Conservation (phyloP, 2,329 filamentous ascomycete species). For the Phoma herbarum region DNA sequence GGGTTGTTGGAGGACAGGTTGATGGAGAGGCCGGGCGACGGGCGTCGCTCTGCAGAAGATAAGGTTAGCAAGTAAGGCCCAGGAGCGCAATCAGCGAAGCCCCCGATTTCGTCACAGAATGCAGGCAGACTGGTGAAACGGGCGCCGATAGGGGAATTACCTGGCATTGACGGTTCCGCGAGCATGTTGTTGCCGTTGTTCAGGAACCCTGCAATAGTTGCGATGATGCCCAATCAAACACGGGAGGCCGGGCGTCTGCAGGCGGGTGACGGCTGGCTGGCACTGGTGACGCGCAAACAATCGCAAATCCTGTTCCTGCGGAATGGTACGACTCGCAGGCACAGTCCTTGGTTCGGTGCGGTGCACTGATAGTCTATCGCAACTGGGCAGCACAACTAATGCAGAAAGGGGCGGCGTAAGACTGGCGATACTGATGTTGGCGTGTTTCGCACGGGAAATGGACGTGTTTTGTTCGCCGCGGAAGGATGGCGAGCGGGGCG, state of each 20-base stretch:
- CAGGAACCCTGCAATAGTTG: slow-evolving; percentile 45
- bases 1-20: slow-evolving; percentile 81
- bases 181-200: slow-evolving; percentile 51
- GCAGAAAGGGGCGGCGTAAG: slow-evolving; percentile 36
- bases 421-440: slow-evolving; percentile 45
- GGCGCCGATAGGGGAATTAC: slow-evolving; percentile 48
- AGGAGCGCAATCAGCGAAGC: slow-evolving; percentile 36
- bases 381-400: slow-evolving; percentile 13
- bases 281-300: slow-evolving; percentile 33
- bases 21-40: slow-evolving; percentile 66
- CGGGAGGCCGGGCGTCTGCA: slow-evolving; percentile 33
- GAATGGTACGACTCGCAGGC: slow-evolving; percentile 19
- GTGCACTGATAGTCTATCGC: slow-evolving; percentile 8
- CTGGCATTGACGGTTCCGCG: slow-evolving; percentile 54
- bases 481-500: slow-evolving; percentile 32
- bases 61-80: slow-evolving; percentile 12
- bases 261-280: slow-evolving; percentile 26
- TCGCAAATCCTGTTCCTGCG: slow-evolving; percentile 28
- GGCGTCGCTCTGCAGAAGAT: slow-evolving; percentile 53
- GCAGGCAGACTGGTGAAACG: slow-evolving; percentile 44
- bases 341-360: not conserved
- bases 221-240: slow-evolving; percentile 44
- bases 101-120: slow-evolving; percentile 39
- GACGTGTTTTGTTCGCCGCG: slow-evolving; percentile 25
- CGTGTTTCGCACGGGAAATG: slow-evolving; percentile 36